Base-by-base conservation (phyloP, 208 protist species). In the Trypanosoma theileri region DNA sequence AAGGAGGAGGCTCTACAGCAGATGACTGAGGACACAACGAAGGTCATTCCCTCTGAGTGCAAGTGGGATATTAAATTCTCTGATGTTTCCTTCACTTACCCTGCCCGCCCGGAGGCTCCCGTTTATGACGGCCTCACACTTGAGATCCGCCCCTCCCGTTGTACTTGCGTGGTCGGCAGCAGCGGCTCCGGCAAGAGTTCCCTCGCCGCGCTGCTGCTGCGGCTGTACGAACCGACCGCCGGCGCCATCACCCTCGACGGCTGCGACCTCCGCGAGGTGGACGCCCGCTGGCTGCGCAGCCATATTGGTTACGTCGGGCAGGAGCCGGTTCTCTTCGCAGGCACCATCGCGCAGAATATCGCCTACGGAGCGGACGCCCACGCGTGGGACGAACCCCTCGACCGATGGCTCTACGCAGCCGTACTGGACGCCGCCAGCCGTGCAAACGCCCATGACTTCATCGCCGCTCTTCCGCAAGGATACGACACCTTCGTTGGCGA, bases 401-500 rank as follows among this genome's bases (percentile, higher is more conserved):
- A 95, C 41, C 78, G 78, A 16, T 95, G 90, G 86, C 76, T 85
- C 11, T 85, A 89, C 64, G 64, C 79, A 45, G 64, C 84, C 22
- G 72, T 93, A 51, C 77, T 93, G 4, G 80, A 91, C 24, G 86
- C 85, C 24, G 81, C 84, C 0, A 84, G 66, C 14, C 75, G 80
- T 62, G 88, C 89, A 14, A 97, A 97, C 73, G 88, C 84, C 16
- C 91, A 98, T 73, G 88, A 97, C 24, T 97, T 97, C 68, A 95
- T 98, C 65, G 66, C 75, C 0, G 44, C 82, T 3, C 78, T 97
- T 4, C 91, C 91, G 8, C 66, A 98, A 48, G 87, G 85, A 26
- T 98, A 98, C 73, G 83, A 95, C 50, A 97, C 93, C 3, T 87
- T 82, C 55, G 92, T 97, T 9, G 95, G 93, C 26, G 95, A 97